Conservation (phyloP, 768 basidiomycete genomes). For the Tulasnella sp. region DNA sequence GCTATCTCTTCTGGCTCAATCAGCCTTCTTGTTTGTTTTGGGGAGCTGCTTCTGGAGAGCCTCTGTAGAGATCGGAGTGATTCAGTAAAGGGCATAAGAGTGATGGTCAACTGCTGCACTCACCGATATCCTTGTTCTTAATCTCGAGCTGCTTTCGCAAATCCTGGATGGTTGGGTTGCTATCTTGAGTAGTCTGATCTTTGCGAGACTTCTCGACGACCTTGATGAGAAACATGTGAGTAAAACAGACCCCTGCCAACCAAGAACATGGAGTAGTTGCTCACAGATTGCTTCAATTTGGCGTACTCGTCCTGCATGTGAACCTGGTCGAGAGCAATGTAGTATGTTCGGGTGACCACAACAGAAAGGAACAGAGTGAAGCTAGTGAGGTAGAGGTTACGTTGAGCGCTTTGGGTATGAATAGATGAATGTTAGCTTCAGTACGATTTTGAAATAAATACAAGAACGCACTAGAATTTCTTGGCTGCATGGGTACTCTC, state of each 20-base stretch:
- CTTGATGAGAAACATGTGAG: not conserved
- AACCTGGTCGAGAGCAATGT: slow-evolving; percentile 82
- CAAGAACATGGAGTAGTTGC: not conserved
- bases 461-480: slow-evolving; percentile 69
- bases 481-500: slow-evolving; percentile 86
- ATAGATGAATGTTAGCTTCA: not conserved
- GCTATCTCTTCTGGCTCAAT: too few species aligned
- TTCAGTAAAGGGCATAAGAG: not conserved
- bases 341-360: slow-evolving; percentile 84
- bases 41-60: slow-evolving; percentile 7
- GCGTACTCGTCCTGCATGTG: slow-evolving; percentile 79
- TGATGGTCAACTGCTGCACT: not conserved
- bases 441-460: not conserved
- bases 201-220: too few species aligned
- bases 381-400: slow-evolving; percentile 86
- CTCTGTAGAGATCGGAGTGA: not conserved
- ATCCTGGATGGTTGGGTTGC: not conserved
- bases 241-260: slow-evolving; percentile 7
- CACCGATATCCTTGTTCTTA: not conserved
- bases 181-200: too few species aligned
- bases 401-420: slow-evolving; percentile 46
- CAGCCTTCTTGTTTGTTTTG: slow-evolving; percentile 1
- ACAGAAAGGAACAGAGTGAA: slow-evolving; percentile 94
- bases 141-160: slow-evolving; percentile 14
- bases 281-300: slow-evolving; percentile 55